Conservation (phyloP, 371 early-diverging fungal genomes). For the Apophysomyces sp. region DNA sequence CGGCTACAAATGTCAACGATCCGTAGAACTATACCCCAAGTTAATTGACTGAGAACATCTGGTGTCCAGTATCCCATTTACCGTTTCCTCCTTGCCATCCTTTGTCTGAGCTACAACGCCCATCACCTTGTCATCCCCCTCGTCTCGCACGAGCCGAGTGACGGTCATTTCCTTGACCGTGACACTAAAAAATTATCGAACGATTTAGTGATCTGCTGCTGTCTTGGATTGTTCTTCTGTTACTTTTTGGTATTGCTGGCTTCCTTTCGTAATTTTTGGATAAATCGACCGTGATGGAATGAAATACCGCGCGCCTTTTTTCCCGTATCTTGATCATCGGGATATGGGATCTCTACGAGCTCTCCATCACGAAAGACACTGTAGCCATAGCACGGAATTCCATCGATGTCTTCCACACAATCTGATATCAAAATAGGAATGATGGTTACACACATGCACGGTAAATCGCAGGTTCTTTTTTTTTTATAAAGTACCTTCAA, state of each 20-base stretch:
- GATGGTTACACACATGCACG: not conserved
- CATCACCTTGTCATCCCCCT: constrained; percentile 38
- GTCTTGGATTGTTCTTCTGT: not conserved
- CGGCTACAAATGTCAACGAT: constrained; percentile 53
- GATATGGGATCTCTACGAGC: constrained; percentile 65
- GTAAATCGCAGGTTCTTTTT: not conserved
- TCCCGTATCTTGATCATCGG: constrained; percentile 44
- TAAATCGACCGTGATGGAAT: constrained; percentile 94
- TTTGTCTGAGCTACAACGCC: constrained; percentile 47
- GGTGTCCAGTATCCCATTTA: not conserved
- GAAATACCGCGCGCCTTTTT: constrained; percentile 64
- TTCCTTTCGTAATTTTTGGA: constrained; percentile 79
- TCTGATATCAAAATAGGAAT: constrained; percentile 37
- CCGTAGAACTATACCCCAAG: constrained; percentile 45
- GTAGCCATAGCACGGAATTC: constrained; percentile 87
- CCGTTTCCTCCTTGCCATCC: constrained; percentile 24
- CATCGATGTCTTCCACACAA: constrained; percentile 84
- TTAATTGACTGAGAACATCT: not conserved
- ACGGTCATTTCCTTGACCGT: constrained; percentile 77
- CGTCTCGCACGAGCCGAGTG: constrained; percentile 50
- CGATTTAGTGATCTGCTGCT: not conserved
- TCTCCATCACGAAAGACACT: constrained; percentile 64
- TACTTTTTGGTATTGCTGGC: constrained; percentile 62
- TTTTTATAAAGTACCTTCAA: constrained; percentile 46
- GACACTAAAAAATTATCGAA: constrained; percentile 48